Evolutionary conservation across 73 alveolate genomes (phyloP).

Genomic region (Diophrys sp.): DNA sequence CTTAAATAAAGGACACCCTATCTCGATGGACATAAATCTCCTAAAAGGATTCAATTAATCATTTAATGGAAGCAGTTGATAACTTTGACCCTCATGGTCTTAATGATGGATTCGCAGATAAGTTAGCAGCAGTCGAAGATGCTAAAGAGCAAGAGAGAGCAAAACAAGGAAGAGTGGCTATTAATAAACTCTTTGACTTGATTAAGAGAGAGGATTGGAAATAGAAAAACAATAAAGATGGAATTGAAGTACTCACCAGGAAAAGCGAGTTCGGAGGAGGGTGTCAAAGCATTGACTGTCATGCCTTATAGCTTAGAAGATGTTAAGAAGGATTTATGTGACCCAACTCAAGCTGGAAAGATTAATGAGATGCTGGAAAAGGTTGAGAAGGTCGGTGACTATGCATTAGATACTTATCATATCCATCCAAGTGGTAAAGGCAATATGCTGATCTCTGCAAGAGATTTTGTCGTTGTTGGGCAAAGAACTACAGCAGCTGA

Average conservation of each 20-base stretch:
- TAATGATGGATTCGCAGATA: neutral
- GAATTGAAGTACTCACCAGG: neutral
- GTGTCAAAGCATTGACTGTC: neutral
- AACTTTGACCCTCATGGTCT: neutral
- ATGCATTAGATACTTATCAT: neutral
- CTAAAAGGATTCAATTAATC: too few relatives aligned
- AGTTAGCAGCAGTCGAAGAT: neutral
- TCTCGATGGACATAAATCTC: too few relatives aligned
- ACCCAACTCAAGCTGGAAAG: neutral
- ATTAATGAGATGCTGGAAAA: neutral
- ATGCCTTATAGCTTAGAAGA: neutral
- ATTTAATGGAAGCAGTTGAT: neutral
- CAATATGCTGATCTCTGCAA: neutral
- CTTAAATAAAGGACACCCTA: too few relatives aligned
- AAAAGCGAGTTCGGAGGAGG: neutral
- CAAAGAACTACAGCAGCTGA: neutral
- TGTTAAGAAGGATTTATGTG: neutral
- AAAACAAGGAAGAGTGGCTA: neutral
- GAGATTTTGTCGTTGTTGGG: neutral
- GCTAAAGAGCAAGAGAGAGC: neutral
- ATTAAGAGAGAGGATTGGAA: neutral
- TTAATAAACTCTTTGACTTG: neutral
- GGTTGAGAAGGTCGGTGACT: neutral
- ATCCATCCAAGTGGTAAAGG: neutral
- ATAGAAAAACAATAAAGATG: neutral